phyloP scores from a whole-genome alignment of 2,329 filamentous ascomycete species.

The Cryphonectria naterciae region DNA sequence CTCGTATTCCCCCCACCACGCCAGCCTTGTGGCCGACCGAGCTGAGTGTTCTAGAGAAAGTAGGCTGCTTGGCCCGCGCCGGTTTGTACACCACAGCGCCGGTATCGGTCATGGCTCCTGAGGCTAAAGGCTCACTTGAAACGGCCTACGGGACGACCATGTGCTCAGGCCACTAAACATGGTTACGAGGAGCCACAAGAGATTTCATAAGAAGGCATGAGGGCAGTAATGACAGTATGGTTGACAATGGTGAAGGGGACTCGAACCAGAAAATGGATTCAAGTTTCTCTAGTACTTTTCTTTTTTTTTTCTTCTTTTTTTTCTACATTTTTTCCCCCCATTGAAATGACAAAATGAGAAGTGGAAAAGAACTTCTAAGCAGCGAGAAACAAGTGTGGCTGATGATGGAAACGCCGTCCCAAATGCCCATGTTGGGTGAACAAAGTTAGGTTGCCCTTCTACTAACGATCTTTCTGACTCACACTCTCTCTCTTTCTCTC shows the following conservation, averaged over 20 bases:
- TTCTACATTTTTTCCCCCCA: no score
- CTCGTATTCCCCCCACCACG: neutral
- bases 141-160: neutral
- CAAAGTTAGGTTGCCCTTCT: neutral
- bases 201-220: neutral
- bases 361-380: neutral
- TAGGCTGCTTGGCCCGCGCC: neutral
- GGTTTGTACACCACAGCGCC: neutral
- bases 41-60: neutral
- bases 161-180: neutral
- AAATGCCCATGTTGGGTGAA: neutral
- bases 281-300: neutral
- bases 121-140: neutral
- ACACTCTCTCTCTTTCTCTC: neutral
- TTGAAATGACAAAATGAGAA: neutral
- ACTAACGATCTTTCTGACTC: neutral
- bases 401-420: neutral
- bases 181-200: neutral
- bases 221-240: no score
- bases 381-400: neutral
- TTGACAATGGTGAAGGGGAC: no score
- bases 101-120: neutral
- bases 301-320: neutral
- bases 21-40: neutral
- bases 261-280: no score